These are phyloP conservation scores for Fraxinus greggii DNA, from an alignment of 305 asterid species.

Conservation along the genomic window DNA sequence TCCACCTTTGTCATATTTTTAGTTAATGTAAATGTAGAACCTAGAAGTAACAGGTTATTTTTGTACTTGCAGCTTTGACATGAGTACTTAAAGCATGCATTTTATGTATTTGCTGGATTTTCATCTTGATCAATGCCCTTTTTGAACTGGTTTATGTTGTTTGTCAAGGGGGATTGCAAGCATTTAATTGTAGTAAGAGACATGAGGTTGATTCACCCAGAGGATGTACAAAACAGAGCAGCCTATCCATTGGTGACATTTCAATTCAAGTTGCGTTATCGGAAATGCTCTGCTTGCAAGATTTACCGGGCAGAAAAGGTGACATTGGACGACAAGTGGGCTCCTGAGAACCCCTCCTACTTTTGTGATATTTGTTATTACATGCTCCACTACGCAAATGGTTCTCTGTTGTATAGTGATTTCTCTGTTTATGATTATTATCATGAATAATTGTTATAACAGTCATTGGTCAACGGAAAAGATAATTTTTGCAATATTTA, in stretches of 20 bases:
- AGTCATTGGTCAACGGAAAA: not conserved
- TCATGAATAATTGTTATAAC: conserved; percentile 40
- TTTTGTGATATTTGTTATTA: conserved; percentile 87
- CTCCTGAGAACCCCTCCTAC: conserved; percentile 70
- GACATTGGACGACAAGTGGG: conserved; percentile 89
- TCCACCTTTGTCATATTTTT: not conserved
- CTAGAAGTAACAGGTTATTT: not conserved
- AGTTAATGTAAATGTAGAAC: not conserved
- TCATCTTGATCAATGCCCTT: not conserved
- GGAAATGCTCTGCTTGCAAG: conserved; percentile 83
- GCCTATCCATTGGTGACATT: conserved; percentile 63
- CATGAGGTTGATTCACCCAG: conserved; percentile 75
- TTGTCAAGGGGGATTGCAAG: conserved; percentile 77
- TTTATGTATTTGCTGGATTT: not conserved
- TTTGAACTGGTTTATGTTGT: conserved; percentile 1
- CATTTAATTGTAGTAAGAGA: conserved; percentile 74
- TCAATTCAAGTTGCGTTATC: conserved; percentile 51
- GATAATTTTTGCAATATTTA: not conserved
- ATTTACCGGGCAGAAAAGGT: conserved; percentile 70
- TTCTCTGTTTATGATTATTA: conserved; percentile 68
- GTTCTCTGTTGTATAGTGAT: conserved; percentile 62
- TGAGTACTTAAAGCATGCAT: not conserved
- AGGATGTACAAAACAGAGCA: conserved; percentile 76
- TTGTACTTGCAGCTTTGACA: not conserved
- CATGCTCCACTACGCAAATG: conserved; percentile 79